Base-by-base conservation (phyloP, 1,284 basidiomycete genomes). In the Grifola frondosa region DNA sequence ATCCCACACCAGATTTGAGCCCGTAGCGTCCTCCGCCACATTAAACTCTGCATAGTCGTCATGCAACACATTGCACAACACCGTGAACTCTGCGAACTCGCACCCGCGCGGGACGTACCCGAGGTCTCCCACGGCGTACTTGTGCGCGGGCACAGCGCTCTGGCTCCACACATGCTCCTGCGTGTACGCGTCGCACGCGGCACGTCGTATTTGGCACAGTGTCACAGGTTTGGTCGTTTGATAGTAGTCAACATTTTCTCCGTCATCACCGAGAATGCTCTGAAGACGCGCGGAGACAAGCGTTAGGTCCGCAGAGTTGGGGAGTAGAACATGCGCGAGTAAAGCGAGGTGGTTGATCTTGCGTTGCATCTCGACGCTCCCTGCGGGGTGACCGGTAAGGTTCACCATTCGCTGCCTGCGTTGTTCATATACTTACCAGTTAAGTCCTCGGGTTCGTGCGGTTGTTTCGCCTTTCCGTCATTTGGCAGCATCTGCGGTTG, bases 141-240 rank as follows among this genome's bases (percentile, higher is more conserved):
- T 64, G 35, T 64, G 61, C 6, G 67, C 59, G 7, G 65, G 66
- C 21, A 74, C 66, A 17, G 62, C 61, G 37, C 59, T 67, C 48
- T 68, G 64, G 25, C 69, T 41, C 60, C 76, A 78, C 5, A 63
- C 58, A 37, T 70, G 66, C n/a, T 67, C 61, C 42, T 74, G 73
- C 5, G 54, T 48, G 13, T 60, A 56, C 7, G 63, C 54, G 20
- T 63, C 56, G 33, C 77, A 62, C 13, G 64, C 67, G 12, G 67
- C 56, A 24, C 64, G 55, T 5, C 74, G 68, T 7, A 77, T 59
- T 37, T 67, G 63, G 6, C 65, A 61, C 10, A 78, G 57, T 3
- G 62, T 64, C 6, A 69, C 42, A 6, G 51, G 59, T 1, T 22
- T 21, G n/a, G 13, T 6, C 13, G 42, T 42, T 1, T 34, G 26